These are phyloP conservation scores for Geotrichum carabidarum DNA, from an alignment of 1,139 yeast genomes.

Conservation along the genomic window DNA sequence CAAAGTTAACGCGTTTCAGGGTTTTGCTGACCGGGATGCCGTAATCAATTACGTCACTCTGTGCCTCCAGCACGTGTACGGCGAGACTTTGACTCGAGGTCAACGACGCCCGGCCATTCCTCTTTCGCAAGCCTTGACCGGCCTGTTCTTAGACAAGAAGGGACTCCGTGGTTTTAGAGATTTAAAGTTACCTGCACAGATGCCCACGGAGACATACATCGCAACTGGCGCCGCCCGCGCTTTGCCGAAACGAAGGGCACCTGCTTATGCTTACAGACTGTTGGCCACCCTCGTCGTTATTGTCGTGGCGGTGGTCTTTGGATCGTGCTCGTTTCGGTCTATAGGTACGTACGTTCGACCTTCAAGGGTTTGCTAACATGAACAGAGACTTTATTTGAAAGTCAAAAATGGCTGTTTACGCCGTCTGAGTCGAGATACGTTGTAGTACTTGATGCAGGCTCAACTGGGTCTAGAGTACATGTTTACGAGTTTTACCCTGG, in stretches of 20 bases:
- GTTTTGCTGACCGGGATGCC: no score
- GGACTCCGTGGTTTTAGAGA: not conserved
- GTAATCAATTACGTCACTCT: no score
- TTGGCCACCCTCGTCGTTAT: not conserved
- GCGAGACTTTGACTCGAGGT: no score
- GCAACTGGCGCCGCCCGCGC: not conserved
- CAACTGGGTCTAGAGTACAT: constrained; percentile 94
- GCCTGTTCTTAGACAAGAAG: no score
- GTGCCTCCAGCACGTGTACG: no score
- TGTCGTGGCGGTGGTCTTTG: not conserved
- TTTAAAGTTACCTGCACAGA: not conserved
- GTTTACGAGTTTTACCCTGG: constrained; percentile 61
- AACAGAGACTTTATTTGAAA: not conserved
- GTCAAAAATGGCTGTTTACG: not conserved
- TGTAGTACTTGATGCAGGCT: constrained; percentile 94
- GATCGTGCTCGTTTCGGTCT: not conserved
- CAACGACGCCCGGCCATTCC: no score
- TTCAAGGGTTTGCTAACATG: not conserved
- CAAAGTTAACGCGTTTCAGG: no score
- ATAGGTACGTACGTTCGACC: not conserved
- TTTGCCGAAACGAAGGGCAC: not conserved
- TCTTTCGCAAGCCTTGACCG: no score
- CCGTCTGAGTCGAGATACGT: constrained; percentile 45
- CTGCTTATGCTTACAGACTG: not conserved
- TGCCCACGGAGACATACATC: constrained; percentile 10